These are phyloP conservation scores for Cubamyces lactineus DNA, from an alignment of 768 basidiomycete genomes.

Conservation along the genomic window DNA sequence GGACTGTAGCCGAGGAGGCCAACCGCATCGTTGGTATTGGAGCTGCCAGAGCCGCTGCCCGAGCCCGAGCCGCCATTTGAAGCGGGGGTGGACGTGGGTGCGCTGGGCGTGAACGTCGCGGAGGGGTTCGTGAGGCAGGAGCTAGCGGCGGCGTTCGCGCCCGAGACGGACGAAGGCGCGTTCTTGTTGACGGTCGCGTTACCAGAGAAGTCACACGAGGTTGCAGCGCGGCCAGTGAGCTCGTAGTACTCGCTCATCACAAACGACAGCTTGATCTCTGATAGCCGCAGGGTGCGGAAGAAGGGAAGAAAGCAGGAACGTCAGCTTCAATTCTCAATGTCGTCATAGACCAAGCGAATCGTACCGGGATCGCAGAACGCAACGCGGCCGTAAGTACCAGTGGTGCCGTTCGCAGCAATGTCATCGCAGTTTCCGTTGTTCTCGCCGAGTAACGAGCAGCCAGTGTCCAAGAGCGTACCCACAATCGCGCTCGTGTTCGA, in stretches of 20 bases:
- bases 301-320: neutral
- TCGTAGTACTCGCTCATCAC: constrained; percentile 83
- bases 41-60: constrained; percentile 5
- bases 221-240: constrained; percentile 53
- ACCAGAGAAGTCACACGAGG: constrained; percentile 79
- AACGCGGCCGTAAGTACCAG: constrained; percentile 76
- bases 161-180: constrained; percentile 52
- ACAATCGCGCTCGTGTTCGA: constrained; percentile 61
- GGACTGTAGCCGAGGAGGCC: constrained; percentile 13
- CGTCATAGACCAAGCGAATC: constrained; percentile 13
- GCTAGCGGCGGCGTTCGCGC: constrained; percentile 58
- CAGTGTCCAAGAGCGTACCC: constrained; percentile 64
- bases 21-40: constrained; percentile 22
- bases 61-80: constrained; percentile 9
- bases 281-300: neutral
- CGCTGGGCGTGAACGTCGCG: constrained; percentile 65
- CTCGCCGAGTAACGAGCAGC: constrained; percentile 69
- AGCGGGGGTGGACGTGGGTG: constrained; percentile 36
- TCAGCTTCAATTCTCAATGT: no score
- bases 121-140: constrained; percentile 69
- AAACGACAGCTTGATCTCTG: constrained; percentile 80
- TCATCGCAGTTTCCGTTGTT: constrained; percentile 63
- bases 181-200: constrained; percentile 77
- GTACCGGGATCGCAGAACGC: constrained; percentile 81
- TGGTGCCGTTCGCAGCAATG: constrained; percentile 72